Conservation (phyloP, 2,329 filamentous ascomycete genomes). For the Tolypocladium pustulatum region DNA sequence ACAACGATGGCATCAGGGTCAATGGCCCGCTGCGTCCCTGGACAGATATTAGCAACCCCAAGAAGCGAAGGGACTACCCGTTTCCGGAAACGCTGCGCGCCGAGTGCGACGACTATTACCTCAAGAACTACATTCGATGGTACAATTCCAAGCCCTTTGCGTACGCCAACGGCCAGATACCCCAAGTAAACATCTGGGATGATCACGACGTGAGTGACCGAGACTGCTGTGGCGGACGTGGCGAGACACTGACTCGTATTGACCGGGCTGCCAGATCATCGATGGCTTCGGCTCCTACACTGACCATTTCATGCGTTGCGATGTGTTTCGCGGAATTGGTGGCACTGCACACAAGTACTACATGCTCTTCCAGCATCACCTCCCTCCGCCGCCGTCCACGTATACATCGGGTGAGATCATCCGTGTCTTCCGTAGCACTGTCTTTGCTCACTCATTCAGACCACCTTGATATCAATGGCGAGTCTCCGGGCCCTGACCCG, state of each 20-base stretch:
- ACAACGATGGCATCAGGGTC: constrained; percentile 87
- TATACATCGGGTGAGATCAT: constrained; percentile 62
- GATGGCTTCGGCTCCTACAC: constrained; percentile 92
- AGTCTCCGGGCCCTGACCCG: constrained; percentile 50
- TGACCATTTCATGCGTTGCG: constrained; percentile 84
- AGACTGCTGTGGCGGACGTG: constrained; percentile 8
- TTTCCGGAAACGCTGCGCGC: constrained; percentile 72
- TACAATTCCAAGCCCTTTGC: constrained; percentile 79
- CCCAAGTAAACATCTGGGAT: constrained; percentile 97
- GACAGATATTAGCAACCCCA: constrained; percentile 74
- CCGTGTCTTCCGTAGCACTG: neutral
- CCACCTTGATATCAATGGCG: constrained; percentile 10
- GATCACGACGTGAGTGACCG: constrained; percentile 64
- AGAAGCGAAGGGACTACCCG: constrained; percentile 66
- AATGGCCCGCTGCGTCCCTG: constrained; percentile 71
- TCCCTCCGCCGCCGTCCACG: constrained; percentile 74
- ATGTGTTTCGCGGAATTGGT: constrained; percentile 86
- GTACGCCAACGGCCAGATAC: constrained; percentile 78
- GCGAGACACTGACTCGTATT: neutral
- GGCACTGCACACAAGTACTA: constrained; percentile 97
- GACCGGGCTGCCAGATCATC: constrained; percentile 56
- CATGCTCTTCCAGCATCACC: constrained; percentile 91
- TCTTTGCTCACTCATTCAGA: neutral
- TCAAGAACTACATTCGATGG: constrained; percentile 80
- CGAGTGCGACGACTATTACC: constrained; percentile 82